Evolutionary conservation across 352 stramenopile genomes (phyloP).

Genomic region (Pythium sp.): DNA sequence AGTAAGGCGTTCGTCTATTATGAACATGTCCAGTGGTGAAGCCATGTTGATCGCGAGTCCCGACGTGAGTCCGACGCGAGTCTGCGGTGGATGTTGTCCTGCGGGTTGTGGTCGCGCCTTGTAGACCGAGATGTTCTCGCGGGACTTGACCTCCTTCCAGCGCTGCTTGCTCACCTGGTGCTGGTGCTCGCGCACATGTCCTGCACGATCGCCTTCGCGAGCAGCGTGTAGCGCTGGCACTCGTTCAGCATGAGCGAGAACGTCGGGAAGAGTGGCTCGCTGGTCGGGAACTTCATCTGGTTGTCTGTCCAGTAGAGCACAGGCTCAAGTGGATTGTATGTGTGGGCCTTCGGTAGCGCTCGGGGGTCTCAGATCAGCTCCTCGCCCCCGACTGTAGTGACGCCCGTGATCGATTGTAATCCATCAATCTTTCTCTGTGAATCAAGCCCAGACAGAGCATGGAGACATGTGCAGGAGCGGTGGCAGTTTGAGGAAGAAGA

Average conservation of each 20-base stretch:
- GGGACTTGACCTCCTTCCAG: slow-evolving; percentile 45
- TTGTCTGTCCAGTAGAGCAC: no score
- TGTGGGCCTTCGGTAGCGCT: not conserved
- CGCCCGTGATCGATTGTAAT: not conserved
- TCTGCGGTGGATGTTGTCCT: slow-evolving; percentile 21
- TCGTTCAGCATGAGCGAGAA: slow-evolving; percentile 23
- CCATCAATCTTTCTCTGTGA: not conserved
- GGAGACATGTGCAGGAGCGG: no score
- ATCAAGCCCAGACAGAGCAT: no score
- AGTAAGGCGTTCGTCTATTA: not conserved
- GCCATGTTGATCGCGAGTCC: not conserved
- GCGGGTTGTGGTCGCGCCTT: slow-evolving; percentile 28
- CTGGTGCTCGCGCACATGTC: slow-evolving; percentile 20
- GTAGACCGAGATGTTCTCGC: slow-evolving; percentile 37
- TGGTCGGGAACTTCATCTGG: slow-evolving; percentile 21
- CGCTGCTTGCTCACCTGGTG: slow-evolving; percentile 20
- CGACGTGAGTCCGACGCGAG: slow-evolving; percentile 18
- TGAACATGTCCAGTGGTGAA: not conserved
- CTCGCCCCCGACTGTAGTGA: not conserved
- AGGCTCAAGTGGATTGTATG: no score
- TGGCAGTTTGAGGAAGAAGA: no score
- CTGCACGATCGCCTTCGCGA: slow-evolving; percentile 28
- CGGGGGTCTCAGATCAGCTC: not conserved
- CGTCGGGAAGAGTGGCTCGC: slow-evolving; percentile 17
- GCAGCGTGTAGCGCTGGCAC: slow-evolving; percentile 21